These are phyloP conservation scores for Ustilago tritici DNA, from an alignment of 1,284 basidiomycete genomes.

Conservation along the genomic window DNA sequence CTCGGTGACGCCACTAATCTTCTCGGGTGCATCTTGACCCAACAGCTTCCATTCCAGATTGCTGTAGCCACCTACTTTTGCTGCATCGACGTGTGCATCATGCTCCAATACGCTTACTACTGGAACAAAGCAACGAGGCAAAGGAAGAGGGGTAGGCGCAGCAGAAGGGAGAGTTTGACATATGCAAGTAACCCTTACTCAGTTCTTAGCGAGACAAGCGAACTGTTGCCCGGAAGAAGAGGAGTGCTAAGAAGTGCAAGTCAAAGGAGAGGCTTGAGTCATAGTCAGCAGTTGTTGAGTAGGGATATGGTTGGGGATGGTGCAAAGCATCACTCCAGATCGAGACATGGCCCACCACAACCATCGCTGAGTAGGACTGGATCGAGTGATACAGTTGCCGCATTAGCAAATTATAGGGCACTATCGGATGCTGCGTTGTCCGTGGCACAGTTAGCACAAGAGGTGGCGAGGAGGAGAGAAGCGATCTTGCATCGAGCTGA, in stretches of 20 bases:
- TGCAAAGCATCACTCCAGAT: slow-evolving; percentile 15
- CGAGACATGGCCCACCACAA: slow-evolving; percentile 24
- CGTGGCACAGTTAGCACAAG: slow-evolving; percentile 55
- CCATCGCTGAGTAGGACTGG: slow-evolving; percentile 16
- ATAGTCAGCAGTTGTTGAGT: slow-evolving; percentile 24
- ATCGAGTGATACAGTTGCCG: slow-evolving; percentile 16
- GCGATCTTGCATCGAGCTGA: slow-evolving; percentile 29
- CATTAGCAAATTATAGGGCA: slow-evolving; percentile 44
- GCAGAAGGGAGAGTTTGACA: slow-evolving; percentile 20
- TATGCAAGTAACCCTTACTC: slow-evolving; percentile 39
- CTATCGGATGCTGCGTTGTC: slow-evolving; percentile 49
- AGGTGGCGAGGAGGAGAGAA: slow-evolving; percentile 41
- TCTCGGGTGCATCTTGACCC: slow-evolving; percentile 62
- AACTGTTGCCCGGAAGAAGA: slow-evolving; percentile 28
- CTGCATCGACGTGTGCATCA: slow-evolving; percentile 58
- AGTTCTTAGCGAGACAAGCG: slow-evolving; percentile 40
- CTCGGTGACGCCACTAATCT: slow-evolving; percentile 68
- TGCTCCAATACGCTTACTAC: slow-evolving; percentile 57
- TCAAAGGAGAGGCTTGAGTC: slow-evolving; percentile 20
- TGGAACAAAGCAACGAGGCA: slow-evolving; percentile 31
- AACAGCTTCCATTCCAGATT: slow-evolving; percentile 66
- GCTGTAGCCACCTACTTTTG: slow-evolving; percentile 65
- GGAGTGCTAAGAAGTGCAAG: slow-evolving; percentile 27
- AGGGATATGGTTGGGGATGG: background rate
- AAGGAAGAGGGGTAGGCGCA: slow-evolving; percentile 12